Evolutionary conservation across 805 yeast species (phyloP), one percentile per base, ranked within the genome.

Genomic region (Starmerella khaoyaiensis): DNA sequence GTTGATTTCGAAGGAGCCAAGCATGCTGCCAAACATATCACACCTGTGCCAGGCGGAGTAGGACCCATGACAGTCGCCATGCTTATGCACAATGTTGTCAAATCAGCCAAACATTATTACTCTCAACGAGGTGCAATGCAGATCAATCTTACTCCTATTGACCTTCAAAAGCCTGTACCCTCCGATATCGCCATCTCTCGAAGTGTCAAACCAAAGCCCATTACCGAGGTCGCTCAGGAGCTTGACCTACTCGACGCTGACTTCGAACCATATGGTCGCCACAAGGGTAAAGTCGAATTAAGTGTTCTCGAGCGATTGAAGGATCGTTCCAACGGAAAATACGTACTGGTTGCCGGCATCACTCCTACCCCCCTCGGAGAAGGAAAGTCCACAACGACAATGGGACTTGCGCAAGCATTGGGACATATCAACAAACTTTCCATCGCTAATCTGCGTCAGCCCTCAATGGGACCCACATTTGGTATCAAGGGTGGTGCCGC

Each of bases 401-500:
- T 87, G 58, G 97, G 97, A 29, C 69, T 87, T 46, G 90, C 90
- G 16, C 97, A 90, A 62, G 93, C 98, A 5, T 65, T 87, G 38
- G 94, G 94, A 41, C 93, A 83, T 55, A 67, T 86, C 49, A 72
- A 76, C 35, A 74, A 72, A 59, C 76, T 76, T 41, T 76, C 93
- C 27, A 73, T 87, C 58, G 98, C 97, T 39, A 86, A 82, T 55
- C 94, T 87, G 39, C 77, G 98, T 59, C 98, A 87, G 61, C 97
- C 98, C 19, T 79, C 93, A 10, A 84, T 87, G 95, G 98, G 97
- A 29, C 98, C 98, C 38, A 87, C 97, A 14, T 87, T 87, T 54
- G 98, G 98, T 60, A 86, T 87, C 53, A 87, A 87, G 65, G 98
- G 98, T 57, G 97, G 97, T 61, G 98, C 98, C 38, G 97, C 98